Evolutionary conservation across 2,329 filamentous ascomycete genomes (phyloP), one percentile per base, ranked within the genome.

Genomic region (Cladophialophora psammophila): DNA sequence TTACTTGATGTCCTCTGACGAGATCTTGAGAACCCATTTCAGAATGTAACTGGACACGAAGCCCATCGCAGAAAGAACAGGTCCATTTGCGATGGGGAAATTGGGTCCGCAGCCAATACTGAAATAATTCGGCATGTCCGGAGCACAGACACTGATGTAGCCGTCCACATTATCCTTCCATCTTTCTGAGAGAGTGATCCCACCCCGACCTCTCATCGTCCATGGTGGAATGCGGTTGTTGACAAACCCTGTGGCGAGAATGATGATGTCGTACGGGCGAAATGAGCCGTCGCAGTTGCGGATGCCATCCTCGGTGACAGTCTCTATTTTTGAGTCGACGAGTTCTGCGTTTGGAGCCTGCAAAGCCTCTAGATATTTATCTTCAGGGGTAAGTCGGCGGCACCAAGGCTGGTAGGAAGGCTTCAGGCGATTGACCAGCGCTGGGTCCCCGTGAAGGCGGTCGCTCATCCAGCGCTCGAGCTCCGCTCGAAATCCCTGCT

Each of bases 111-210:
- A 42, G n/a, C 40, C 40, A n/a, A 42, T 42, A n/a, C 40, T 42
- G 40, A 42, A 42, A 42, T 42, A 42, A n/a, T 42, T 42, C 40
- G 40, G 40, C 40, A 42, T 42, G 40, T 42, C 40, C 4, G 40
- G 40, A n/a, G 40, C 40, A 42, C 40, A 42, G 1, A 42, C 40
- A n/a, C 40, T 42, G 13, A 42, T 42, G 13, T 42, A 42, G 40
- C 40, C 40, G 15, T 42, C 40, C 40, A 42, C 40, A n/a, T 42
- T 42, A n/a, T 42, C 40, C 40, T 42, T 42, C 40, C 40, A 42
- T 42, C 40, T 42, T 42, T 42, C 40, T 42, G 40, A 13, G 40
- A 42, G 40, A 5, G 40, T 42, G 5, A 42, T n/a, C 6, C 40
- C 40, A 18, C 40, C 40, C 40, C 40, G 40, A 5, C 40, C 40